phyloP scores from a whole-genome alignment of 2,329 filamentous ascomycete genomes.

The Fusarium concolor region DNA sequence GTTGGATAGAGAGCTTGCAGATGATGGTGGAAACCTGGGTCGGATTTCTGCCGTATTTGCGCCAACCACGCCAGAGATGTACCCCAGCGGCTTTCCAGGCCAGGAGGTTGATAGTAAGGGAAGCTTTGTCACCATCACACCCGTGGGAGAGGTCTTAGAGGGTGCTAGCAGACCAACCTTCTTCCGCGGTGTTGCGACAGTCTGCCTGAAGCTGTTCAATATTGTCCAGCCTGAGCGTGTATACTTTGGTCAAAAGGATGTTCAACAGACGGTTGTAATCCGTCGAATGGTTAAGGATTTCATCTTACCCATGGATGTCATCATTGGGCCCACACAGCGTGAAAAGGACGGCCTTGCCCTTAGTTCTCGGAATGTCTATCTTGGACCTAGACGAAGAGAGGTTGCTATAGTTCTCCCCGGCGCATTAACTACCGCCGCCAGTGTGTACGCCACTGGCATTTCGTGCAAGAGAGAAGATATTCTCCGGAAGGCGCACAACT shows the following conservation, averaged over 20 bases:
- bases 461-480: conserved; percentile 70
- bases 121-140: conserved; percentile 92
- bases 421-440: conserved; percentile 77
- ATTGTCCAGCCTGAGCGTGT: conserved; percentile 72
- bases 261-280: conserved; percentile 95
- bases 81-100: conserved; percentile 81
- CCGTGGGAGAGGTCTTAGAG: conserved; percentile 83
- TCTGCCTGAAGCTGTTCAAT: conserved; percentile 83
- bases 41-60: conserved; percentile 87
- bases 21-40: conserved; percentile 69
- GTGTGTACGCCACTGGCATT: conserved; percentile 67
- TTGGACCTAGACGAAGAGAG: conserved; percentile 78
- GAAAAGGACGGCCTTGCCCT: conserved; percentile 87
- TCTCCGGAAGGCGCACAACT: conserved; percentile 74
- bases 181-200: conserved; percentile 94
- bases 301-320: conserved; percentile 78
- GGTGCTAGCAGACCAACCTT: conserved; percentile 90
- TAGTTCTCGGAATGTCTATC: conserved; percentile 93
- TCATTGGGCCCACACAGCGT: conserved; percentile 79
- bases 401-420: conserved; percentile 78
- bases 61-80: conserved; percentile 85
- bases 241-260: conserved; percentile 97
- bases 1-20: conserved; percentile 79
- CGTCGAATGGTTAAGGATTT: conserved; percentile 89
- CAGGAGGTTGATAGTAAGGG: conserved; percentile 81